Percentiles rank a stretch among this genome's conserved stretches.
These are phyloP conservation scores for Hysterium pulicare DNA, from an alignment of 2,329 filamentous ascomycete species.

Conservation along the genomic window DNA sequence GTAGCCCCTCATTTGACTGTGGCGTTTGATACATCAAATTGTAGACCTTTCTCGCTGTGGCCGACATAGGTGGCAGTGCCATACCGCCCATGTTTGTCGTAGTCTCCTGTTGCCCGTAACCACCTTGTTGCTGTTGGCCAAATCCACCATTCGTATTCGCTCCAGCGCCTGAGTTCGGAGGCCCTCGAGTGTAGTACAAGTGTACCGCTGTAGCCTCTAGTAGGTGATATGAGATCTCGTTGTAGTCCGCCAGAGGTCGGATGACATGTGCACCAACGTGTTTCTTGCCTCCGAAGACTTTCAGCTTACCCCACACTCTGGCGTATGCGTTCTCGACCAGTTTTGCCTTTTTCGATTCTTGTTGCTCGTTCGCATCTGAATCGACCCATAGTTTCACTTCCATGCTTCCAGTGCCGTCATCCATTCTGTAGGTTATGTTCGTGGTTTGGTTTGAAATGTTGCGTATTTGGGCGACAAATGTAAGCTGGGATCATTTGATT, in stretches of 20 bases:
- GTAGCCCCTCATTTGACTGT: slow-evolving; percentile 77
- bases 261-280: slow-evolving; percentile 79
- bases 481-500: slow-evolving; percentile 56
- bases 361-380: slow-evolving; percentile 49
- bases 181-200: slow-evolving; percentile 74
- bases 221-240: slow-evolving; percentile 90
- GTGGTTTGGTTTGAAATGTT: slow-evolving; percentile 82
- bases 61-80: slow-evolving; percentile 47
- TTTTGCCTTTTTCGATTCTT: slow-evolving; percentile 49
- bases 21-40: slow-evolving; percentile 63
- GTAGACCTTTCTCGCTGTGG: slow-evolving; percentile 66
- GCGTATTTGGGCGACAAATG: slow-evolving; percentile 87
- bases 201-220: slow-evolving; percentile 89
- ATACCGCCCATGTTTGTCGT: slow-evolving; percentile 19
- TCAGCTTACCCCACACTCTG: slow-evolving; percentile 80
- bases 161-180: slow-evolving; percentile 44
- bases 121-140: slow-evolving; percentile 13
- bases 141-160: slow-evolving; percentile 29
- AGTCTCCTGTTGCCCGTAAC: slow-evolving; percentile 4
- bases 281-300: slow-evolving; percentile 77
- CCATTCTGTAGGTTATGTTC: slow-evolving; percentile 87
- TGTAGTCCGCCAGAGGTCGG: slow-evolving; percentile 75
- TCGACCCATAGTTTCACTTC: slow-evolving; percentile 90
- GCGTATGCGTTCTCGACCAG: slow-evolving; percentile 75
- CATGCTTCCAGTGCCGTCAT: slow-evolving; percentile 89